Evolutionary conservation across 441 rosid genomes (phyloP).

Genomic region (Breynia disticha): DNA sequence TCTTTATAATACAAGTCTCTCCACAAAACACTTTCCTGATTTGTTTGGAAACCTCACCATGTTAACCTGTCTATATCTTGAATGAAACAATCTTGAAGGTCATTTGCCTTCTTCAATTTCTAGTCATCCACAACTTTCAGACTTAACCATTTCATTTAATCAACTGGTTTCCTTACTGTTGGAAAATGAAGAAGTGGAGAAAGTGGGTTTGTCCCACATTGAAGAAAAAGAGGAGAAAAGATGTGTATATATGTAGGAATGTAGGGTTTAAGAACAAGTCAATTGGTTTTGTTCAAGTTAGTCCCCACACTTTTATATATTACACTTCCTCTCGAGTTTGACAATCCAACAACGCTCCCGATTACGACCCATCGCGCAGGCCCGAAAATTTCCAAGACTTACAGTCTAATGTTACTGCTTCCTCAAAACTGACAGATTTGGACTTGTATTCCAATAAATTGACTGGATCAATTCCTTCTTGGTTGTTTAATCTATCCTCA

Average conservation of each 20-base stretch:
- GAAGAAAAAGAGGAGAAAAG: no score
- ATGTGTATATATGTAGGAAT: no score
- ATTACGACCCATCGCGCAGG: no score
- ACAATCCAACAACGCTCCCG: no score
- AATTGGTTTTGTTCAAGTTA: no score
- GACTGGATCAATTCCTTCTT: not conserved
- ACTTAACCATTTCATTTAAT: conserved; percentile 3
- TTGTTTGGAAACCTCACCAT: not conserved
- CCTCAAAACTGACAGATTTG: conserved; percentile 4
- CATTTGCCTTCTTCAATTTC: not conserved
- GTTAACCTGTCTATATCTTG: not conserved
- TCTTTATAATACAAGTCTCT: conserved; percentile 7
- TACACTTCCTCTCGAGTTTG: no score
- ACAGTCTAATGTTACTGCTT: not conserved
- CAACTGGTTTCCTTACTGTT: conserved; percentile 1
- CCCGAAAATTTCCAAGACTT: not conserved
- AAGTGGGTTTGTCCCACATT: no score
- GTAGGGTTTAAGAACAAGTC: no score
- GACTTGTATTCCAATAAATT: rapidly evolving
- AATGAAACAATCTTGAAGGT: not conserved
- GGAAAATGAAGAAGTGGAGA: no score
- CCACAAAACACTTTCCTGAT: not conserved
- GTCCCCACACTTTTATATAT: no score
- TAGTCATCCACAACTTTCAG: not conserved
- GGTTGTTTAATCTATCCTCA: not conserved